Evolutionary conservation across 2,329 filamentous ascomycete genomes (phyloP).

Genomic region (Samsoniella hepiali): DNA sequence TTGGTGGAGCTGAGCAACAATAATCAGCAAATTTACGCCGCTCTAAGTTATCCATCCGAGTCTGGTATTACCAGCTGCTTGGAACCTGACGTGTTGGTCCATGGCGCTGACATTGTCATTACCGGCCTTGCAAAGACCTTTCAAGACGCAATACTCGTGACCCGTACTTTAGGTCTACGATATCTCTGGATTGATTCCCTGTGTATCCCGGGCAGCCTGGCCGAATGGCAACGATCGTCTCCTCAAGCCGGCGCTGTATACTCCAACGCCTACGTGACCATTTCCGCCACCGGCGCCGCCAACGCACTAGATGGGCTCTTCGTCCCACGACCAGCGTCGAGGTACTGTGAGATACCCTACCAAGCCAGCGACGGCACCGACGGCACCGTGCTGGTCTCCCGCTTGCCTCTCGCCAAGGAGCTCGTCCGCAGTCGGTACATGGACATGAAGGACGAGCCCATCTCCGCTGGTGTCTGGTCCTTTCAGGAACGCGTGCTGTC

Average conservation of each 20-base stretch:
- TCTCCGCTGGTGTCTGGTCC: slow-evolving; percentile 4
- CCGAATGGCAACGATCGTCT: neutral
- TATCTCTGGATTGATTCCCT: slow-evolving; percentile 19
- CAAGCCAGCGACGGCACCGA: neutral
- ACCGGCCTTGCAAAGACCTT: slow-evolving; percentile 9
- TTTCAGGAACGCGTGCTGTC: slow-evolving; percentile 16
- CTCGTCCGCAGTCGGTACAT: neutral
- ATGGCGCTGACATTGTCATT: neutral
- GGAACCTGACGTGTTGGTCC: neutral
- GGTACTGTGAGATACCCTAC: neutral
- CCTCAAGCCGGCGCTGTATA: neutral
- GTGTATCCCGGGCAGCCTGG: neutral
- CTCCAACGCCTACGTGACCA: slow-evolving; percentile 8
- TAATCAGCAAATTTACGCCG: neutral
- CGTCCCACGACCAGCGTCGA: neutral
- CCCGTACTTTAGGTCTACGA: neutral
- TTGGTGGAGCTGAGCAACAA: neutral
- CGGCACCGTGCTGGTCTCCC: neutral
- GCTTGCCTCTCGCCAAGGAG: slow-evolving; percentile 7
- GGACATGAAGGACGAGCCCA: slow-evolving; percentile 6
- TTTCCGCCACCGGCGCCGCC: slow-evolving; percentile 2
- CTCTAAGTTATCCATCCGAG: slow-evolving; percentile 1
- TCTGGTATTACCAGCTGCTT: neutral
- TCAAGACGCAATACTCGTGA: slow-evolving; percentile 12
- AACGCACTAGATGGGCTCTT: neutral